Conservation (phyloP, 371 early-diverging fungal genomes). For the Gilbertella persicaria region DNA sequence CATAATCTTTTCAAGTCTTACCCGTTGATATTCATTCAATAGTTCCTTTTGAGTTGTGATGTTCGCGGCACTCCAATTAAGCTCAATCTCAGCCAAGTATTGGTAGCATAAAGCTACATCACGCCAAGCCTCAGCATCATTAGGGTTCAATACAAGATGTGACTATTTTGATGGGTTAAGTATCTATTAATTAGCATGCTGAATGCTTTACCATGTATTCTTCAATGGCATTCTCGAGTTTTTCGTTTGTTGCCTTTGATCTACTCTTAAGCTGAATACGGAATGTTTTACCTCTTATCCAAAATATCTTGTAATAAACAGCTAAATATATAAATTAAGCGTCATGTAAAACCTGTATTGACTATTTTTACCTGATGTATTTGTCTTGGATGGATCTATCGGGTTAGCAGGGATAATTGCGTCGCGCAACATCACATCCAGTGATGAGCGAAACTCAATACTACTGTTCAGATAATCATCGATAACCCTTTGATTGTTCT, state of each 20-base stretch:
- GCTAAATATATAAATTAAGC: conserved; percentile 28
- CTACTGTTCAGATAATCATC: conserved; percentile 17
- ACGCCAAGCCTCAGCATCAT: conserved; percentile 65
- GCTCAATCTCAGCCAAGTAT: conserved; percentile 63
- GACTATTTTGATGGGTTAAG: too few species aligned
- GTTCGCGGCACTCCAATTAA: conserved; percentile 68
- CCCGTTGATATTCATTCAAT: conserved; percentile 65
- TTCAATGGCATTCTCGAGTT: conserved; percentile 61
- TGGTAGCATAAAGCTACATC: conserved; percentile 62
- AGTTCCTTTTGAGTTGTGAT: conserved; percentile 48
- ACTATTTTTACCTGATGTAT: conserved; percentile 31
- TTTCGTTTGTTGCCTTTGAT: conserved; percentile 53
- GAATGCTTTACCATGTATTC: conserved; percentile 49
- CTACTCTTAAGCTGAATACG: conserved; percentile 60
- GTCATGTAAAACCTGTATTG: not conserved
- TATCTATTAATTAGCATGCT: not conserved
- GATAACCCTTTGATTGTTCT: conserved; percentile 18
- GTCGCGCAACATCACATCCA: conserved; percentile 12
- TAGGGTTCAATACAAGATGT: conserved; percentile 54
- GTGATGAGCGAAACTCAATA: conserved; percentile 12
- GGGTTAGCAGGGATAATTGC: conserved; percentile 22
- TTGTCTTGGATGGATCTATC: conserved; percentile 7
- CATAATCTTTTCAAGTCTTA: conserved; percentile 13
- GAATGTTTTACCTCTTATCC: conserved; percentile 63
- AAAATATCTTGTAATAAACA: conserved; percentile 54